These are phyloP conservation scores for Avena insularis DNA, from an alignment of 176 grass and related monocot species.

Conservation along the genomic window DNA sequence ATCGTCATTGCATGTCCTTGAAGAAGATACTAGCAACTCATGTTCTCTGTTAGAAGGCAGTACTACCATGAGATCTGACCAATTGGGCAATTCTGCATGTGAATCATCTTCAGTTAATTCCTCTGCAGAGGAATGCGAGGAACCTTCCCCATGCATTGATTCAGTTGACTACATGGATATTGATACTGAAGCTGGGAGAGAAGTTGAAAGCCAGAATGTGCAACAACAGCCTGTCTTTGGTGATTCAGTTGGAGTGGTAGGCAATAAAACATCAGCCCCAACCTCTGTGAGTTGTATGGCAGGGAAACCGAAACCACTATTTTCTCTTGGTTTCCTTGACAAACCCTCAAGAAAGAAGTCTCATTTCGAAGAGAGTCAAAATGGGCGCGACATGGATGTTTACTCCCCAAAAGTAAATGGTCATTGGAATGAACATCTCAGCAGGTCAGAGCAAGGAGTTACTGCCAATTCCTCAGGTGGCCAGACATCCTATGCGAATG, in stretches of 20 bases:
- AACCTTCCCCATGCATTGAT: constrained; percentile 41
- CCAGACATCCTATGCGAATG: constrained; percentile 22
- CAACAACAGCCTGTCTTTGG: constrained; percentile 1
- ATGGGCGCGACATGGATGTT: constrained; percentile 30
- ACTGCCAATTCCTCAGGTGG: constrained; percentile 26
- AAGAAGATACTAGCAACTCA: constrained; percentile 43
- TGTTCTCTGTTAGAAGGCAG: constrained; percentile 35
- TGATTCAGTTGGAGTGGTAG: constrained; percentile 37
- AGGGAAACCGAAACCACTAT: constrained; percentile 56
- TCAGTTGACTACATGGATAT: constrained; percentile 58
- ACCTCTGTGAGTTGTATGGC: constrained; percentile 39
- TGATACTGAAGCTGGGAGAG: constrained; percentile 39
- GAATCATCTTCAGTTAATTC: constrained; percentile 50
- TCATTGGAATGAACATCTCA: constrained; percentile 48
- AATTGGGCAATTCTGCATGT: constrained; percentile 20
- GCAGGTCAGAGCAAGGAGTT: constrained; percentile 39
- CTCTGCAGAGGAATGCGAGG: constrained; percentile 39
- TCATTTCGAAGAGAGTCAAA: constrained; percentile 43
- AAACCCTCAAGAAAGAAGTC: constrained; percentile 56
- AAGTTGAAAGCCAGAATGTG: constrained; percentile 39
- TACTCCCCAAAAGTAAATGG: constrained; percentile 48
- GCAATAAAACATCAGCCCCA: constrained; percentile 26
- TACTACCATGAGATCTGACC: constrained; percentile 30
- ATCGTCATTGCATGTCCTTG: constrained; percentile 30
- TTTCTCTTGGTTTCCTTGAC: constrained; percentile 70